These are phyloP conservation scores for Zizania palustris DNA, from an alignment of 202 grass and related monocot species.

Conservation along the genomic window DNA sequence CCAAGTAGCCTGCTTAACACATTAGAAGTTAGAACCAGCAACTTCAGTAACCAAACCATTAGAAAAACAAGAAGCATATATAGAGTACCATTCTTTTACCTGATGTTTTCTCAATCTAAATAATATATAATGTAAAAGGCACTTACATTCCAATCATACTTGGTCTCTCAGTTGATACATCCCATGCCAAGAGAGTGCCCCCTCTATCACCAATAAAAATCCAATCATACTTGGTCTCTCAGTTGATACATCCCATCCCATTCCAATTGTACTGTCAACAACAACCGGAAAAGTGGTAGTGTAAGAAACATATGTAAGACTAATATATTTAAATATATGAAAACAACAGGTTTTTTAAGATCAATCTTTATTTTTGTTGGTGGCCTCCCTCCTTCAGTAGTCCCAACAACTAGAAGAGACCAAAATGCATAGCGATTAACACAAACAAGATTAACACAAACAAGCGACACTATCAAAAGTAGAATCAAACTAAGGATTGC, in stretches of 20 bases:
- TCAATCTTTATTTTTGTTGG: constrained; percentile 99
- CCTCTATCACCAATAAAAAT: constrained; percentile 98
- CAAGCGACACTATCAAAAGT: constrained; percentile 9
- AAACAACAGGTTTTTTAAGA: constrained; percentile 82
- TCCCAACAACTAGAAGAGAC: constrained; percentile 79
- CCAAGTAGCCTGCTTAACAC: constrained; percentile 67
- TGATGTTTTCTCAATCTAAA: constrained; percentile 50
- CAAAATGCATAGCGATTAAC: constrained; percentile 36
- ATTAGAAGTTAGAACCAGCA: constrained; percentile 14
- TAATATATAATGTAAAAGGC: constrained; percentile 34
- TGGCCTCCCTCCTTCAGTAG: constrained; percentile 82
- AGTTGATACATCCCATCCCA: constrained; percentile 81
- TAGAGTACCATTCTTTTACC: constrained; percentile 40
- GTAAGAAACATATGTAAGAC: constrained; percentile 11
- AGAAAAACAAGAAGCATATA: background rate
- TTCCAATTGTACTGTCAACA: constrained; percentile 98
- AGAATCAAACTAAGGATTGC: constrained; percentile 3
- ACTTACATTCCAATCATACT: constrained; percentile 97
- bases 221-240: constrained; percentile 90
- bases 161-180: constrained; percentile 97
- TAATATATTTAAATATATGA: constrained; percentile 29
- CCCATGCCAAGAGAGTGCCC: constrained; percentile 93
- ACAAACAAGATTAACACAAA: no score
- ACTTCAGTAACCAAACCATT: constrained; percentile 27
- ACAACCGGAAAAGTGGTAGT: constrained; percentile 43